Base-by-base conservation (phyloP, 1,284 basidiomycete species). In the Cryptococcus hybrid region DNA sequence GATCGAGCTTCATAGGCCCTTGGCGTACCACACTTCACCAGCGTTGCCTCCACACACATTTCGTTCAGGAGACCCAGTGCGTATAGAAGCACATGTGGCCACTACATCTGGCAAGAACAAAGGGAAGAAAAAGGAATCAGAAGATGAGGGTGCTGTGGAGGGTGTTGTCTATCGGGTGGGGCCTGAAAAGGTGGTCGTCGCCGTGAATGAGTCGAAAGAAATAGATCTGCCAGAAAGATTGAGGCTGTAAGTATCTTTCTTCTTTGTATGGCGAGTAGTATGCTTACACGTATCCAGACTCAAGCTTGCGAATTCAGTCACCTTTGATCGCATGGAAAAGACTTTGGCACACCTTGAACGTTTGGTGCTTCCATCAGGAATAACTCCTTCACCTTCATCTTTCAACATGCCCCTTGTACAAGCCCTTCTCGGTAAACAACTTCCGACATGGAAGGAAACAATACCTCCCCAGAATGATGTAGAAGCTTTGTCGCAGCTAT, bases 281-380 rank as follows among this genome's bases (percentile, higher is more conserved):
- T 30, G 30, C 30, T 30, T 4, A 30, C 3, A 30, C 30, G 18
- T 47, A 18, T 9, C 3, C 52, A 81, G 80, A n/a, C 78, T 96
- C 53, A 96, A 96, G 74, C 82, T 96, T 2, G 93, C 91, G 4
- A 96, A 96, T 68, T 91, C 87, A 51, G 86, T 89, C 8, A 96
- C 94, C 0, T 94, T 89, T 70, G 92, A 96, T 68, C 84, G 93
- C 59, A 93, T 93, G 91, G 88, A 89, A 55, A 86, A 86, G 58
- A 86, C 88, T 0, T 81, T 93, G 5, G 82, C 85, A 55, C 82
- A 84, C 51, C 76, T 92, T 5, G 84, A 86, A 63, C 84, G 81
- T 55, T 57, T 79, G 11, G 62, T 78, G 15, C 49, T 73, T 1
- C 69, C 73, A 0, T 57, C 62, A 49, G 43, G 45, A 5, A 44